Evolutionary conservation across 257 asterid species (phyloP), one percentile per base, ranked within the genome.

Genomic region (Dorcoceras hygrometricum): DNA sequence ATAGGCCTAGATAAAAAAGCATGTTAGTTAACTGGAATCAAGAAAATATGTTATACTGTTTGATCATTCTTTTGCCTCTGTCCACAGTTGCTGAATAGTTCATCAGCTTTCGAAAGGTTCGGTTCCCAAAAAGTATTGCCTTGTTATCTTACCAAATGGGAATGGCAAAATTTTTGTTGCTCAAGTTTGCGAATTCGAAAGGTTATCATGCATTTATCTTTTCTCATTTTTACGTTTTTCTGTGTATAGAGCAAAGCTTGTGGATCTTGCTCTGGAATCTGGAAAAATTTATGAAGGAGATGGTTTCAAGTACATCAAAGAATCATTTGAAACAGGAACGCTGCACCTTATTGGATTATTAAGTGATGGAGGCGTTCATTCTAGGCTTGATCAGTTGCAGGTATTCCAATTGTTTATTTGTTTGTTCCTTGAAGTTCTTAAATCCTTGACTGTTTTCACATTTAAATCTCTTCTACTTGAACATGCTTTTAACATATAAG

Each of bases 331-430:
- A 68, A 80, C 74, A 32, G 92, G 92, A 32, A 89, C 98, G 18
- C 83, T 92, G 8, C 98, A 92, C 76, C 88, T 92, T 63, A 89
- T 92, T 65, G 98, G 98, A 28, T 74, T 92, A 61, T 56, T 89
- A 65, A 89, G 97, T 76, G 97, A 92, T 72, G 98, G 98, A 46
- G 98, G 98, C 62, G 98, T 92, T 59, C 97, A 92, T 81, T 92
- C 98, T 56, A 83, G 97, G 74, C 80, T 92, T 16, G 85, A 92
- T 66, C 96, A 87, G 80, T 57, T 89, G 76, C 95, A 74, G 97
- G 97, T 87, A 81, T 18, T 43, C 65, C 50, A 71, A 1, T 25
- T 23, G 50, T 64, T 57, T 67, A 23, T n/a, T n/a, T n/a, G n/a
- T n/a, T n/a, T n/a, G n/a, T n/a, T n/a, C 16, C 29, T 58, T 57